A percentile compares a stretch with the other conserved stretches of the same genome.
Conservation (phyloP, 1,139 yeast genomes). For the Suzukiozyma palmioleophila region DNA sequence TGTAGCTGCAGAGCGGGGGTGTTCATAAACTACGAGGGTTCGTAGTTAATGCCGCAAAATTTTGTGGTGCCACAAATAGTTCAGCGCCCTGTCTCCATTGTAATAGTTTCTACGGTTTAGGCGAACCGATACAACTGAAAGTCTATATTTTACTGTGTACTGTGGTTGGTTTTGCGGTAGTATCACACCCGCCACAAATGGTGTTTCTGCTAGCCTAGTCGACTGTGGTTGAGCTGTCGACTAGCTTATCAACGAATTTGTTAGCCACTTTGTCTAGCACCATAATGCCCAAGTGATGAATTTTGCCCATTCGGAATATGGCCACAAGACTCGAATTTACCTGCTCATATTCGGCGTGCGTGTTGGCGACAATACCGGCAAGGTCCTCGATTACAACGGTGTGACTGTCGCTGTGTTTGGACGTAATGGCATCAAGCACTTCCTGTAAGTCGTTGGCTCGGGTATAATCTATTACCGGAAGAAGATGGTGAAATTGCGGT, state of each 20-base stretch:
- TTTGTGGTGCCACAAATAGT: too few species aligned
- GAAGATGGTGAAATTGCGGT: not conserved
- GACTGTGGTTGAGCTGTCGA: not conserved
- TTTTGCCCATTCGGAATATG: not conserved
- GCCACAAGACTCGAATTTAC: not conserved
- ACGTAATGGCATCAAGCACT: not conserved
- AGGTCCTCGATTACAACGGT: slow-evolving; percentile 1
- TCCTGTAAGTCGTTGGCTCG: slow-evolving; percentile 1
- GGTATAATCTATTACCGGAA: not conserved
- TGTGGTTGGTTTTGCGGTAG: too few species aligned
- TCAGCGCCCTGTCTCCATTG: too few species aligned
- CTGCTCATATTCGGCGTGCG: not conserved
- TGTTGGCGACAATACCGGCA: not conserved
- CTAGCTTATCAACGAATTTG: slow-evolving; percentile 1
- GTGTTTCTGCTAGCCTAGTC: too few species aligned
- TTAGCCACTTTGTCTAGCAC: not conserved
- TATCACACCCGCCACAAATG: too few species aligned
- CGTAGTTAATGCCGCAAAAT: too few species aligned
- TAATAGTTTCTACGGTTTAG: too few species aligned
- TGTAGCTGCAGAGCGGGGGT: too few species aligned
- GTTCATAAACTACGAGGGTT: too few species aligned
- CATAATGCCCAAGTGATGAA: not conserved
- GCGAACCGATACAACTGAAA: too few species aligned
- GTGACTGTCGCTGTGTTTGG: not conserved
- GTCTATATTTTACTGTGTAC: too few species aligned